These are phyloP conservation scores for Phytophthora europaea DNA, from an alignment of 352 stramenopile genomes.

Conservation along the genomic window DNA sequence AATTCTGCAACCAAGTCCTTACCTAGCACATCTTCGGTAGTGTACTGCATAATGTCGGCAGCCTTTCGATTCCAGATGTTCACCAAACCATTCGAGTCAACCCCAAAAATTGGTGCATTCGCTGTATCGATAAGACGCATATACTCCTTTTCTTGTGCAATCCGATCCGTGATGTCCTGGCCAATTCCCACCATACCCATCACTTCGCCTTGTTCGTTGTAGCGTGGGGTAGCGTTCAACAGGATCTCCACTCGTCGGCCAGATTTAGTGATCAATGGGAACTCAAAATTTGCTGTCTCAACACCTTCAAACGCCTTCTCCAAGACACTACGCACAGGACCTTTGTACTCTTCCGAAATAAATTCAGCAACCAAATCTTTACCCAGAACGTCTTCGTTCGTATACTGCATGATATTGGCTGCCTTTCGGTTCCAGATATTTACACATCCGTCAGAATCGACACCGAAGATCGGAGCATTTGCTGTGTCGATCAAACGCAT, in stretches of 20 bases:
- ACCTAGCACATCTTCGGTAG: constrained; percentile 81
- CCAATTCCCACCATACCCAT: constrained; percentile 68
- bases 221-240: constrained; percentile 60
- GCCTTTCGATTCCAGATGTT: constrained; percentile 87
- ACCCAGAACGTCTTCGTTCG: constrained; percentile 58
- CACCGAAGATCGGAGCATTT: constrained; percentile 77
- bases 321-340: constrained; percentile 39
- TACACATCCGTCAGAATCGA: constrained; percentile 60
- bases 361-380: constrained; percentile 52
- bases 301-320: constrained; percentile 64
- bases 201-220: constrained; percentile 61
- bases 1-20: constrained; percentile 72
- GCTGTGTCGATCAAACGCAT: constrained; percentile 75
- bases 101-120: constrained; percentile 77
- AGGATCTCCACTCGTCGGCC: constrained; percentile 58
- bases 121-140: constrained; percentile 74
- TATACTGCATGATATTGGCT: constrained; percentile 66
- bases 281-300: constrained; percentile 66
- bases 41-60: constrained; percentile 84
- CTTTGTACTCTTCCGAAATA: constrained; percentile 43
- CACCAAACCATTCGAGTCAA: constrained; percentile 62
- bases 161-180: constrained; percentile 67
- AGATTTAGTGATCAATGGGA: constrained; percentile 62
- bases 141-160: constrained; percentile 78
- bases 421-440: constrained; percentile 79